Evolutionary conservation across 495 filamentous ascomycete species (phyloP).

Genomic region (Neurospora pannonica): DNA sequence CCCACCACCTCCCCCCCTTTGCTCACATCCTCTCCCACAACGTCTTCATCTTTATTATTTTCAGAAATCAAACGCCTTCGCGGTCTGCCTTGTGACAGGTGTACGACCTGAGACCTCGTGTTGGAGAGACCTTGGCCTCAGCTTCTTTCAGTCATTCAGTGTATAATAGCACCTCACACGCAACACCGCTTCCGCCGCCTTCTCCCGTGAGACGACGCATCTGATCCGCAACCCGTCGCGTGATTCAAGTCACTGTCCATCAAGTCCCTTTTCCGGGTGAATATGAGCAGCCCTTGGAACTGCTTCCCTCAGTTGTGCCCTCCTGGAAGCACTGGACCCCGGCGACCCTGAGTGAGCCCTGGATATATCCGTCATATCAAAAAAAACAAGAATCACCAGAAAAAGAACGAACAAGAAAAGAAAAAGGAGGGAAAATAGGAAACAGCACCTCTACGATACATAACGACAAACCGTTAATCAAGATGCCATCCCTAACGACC

Average conservation of each 20-base stretch:
- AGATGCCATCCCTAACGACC: neutral
- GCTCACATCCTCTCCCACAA: neutral
- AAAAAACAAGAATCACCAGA: neutral
- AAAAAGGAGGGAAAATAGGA: neutral
- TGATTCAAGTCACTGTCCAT: conserved; percentile 2
- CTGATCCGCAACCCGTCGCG: conserved; percentile 5
- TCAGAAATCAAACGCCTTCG: neutral
- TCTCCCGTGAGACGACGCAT: conserved; percentile 2
- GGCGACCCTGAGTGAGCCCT: conserved; percentile 17
- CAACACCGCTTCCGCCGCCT: neutral
- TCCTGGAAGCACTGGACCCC: conserved; percentile 22
- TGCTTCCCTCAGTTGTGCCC: conserved; percentile 21
- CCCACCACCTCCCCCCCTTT: neutral
- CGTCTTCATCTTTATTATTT: neutral
- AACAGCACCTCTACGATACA: neutral
- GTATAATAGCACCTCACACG: neutral
- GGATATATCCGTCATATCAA: neutral
- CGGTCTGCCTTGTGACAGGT: neutral
- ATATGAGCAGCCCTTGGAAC: conserved; percentile 27
- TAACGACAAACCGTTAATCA: neutral
- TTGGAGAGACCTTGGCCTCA: conserved; percentile 6
- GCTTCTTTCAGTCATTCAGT: neutral
- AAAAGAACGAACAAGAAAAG: neutral
- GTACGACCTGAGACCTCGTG: conserved; percentile 24
- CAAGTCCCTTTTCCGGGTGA: conserved; percentile 5